A percentile compares a stretch with the other conserved stretches of the same genome.
These are phyloP conservation scores for Cercospora zeina DNA, from an alignment of 2,329 filamentous ascomycete species.

Conservation along the genomic window DNA sequence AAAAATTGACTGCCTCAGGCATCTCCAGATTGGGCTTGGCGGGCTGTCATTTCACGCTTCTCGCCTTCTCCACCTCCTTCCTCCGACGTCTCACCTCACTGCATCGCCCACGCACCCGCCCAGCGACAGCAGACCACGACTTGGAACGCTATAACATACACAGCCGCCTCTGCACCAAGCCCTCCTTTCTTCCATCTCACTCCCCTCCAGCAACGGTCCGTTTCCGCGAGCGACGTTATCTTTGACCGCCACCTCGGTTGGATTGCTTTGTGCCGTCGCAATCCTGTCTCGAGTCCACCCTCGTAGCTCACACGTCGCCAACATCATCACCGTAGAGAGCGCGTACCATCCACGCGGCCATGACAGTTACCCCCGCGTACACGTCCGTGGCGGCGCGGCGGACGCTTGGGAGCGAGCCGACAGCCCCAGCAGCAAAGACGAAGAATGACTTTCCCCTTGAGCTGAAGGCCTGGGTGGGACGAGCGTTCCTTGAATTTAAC, in stretches of 20 bases:
- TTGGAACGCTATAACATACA: background rate
- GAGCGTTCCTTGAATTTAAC: conserved; percentile 72
- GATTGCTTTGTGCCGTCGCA: conserved; percentile 13
- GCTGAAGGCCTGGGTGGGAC: conserved; percentile 85
- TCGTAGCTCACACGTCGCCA: background rate
- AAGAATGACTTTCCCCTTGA: conserved; percentile 69
- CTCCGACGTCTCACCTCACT: background rate
- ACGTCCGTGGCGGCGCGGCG: conserved; percentile 50
- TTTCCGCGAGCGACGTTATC: conserved; percentile 1
- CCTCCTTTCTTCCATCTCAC: background rate
- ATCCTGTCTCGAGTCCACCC: conserved; percentile 6
- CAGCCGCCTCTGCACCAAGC: background rate
- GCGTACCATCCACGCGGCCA: conserved; percentile 16
- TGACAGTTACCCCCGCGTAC: conserved; percentile 45
- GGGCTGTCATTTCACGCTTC: conserved; percentile 1
- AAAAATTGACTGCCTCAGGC: background rate
- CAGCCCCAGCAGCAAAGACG: conserved; percentile 23
- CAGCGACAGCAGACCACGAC: background rate
- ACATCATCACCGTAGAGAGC: conserved; percentile 1
- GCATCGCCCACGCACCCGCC: background rate
- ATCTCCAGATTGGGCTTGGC: background rate
- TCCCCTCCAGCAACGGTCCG: background rate
- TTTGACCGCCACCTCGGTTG: conserved; percentile 8
- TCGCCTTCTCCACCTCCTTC: conserved; percentile 1
- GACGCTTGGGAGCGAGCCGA: conserved; percentile 37